These are phyloP conservation scores for Clitopilus passeckerianus DNA, from an alignment of 768 basidiomycete species.

Conservation along the genomic window DNA sequence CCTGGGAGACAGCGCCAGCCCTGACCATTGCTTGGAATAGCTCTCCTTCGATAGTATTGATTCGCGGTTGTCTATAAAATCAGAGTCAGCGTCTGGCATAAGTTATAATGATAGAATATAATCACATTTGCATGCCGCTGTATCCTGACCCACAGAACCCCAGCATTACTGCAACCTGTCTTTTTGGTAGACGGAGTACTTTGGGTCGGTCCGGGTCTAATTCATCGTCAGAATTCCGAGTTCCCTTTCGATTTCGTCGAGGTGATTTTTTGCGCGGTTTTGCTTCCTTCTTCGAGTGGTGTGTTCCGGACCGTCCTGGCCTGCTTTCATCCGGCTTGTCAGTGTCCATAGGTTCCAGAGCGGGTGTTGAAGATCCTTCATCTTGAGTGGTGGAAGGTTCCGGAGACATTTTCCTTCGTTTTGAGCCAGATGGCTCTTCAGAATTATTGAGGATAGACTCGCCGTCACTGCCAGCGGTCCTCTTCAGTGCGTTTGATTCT, in stretches of 20 bases:
- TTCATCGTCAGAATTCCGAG: slow-evolving; percentile 28
- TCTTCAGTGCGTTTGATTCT: slow-evolving; percentile 7
- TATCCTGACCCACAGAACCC: slow-evolving; percentile 93
- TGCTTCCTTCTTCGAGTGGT: slow-evolving; percentile 22
- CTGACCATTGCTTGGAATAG: slow-evolving; percentile 86
- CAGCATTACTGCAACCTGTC: slow-evolving; percentile 77
- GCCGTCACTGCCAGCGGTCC: slow-evolving; percentile 2
- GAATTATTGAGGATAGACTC: neutral
- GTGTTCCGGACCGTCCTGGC: neutral
- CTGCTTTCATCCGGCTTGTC: neutral
- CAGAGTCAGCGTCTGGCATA: slow-evolving; percentile 1
- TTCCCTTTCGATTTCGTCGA: slow-evolving; percentile 36
- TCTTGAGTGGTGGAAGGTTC: neutral
- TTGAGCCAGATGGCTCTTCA: neutral
- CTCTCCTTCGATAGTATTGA: slow-evolving; percentile 83
- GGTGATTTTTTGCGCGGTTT: slow-evolving; percentile 31
- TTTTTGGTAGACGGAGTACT: slow-evolving; percentile 69
- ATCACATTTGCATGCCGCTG: slow-evolving; percentile 96
- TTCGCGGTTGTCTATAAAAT: slow-evolving; percentile 58
- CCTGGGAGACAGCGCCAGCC: slow-evolving; percentile 89
- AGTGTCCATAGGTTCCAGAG: neutral
- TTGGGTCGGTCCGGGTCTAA: slow-evolving; percentile 27
- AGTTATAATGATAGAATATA: neutral
- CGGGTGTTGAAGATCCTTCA: neutral
- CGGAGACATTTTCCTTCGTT: neutral